Base-by-base conservation (phyloP, 225 moss, liverwort and hornwort species). In the Anthoceros angustus region DNA sequence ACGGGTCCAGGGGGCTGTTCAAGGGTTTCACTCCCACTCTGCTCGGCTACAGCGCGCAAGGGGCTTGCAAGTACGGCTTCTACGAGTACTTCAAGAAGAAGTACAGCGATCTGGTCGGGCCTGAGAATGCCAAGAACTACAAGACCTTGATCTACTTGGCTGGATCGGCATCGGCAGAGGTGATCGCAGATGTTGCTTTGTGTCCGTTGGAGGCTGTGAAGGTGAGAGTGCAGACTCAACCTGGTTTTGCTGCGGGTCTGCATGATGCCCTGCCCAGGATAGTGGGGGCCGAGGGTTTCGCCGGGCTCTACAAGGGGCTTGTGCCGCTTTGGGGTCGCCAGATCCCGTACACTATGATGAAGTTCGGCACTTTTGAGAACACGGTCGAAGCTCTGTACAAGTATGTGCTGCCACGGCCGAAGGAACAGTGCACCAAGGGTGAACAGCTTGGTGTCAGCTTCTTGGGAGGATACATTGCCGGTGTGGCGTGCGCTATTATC, bases 331-430 rank as follows among this genome's bases (percentile, higher is more conserved):
- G 93, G 93, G 93, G 79, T 0, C 71, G 93, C 48, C 93, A 94
- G 65, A 87, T 94, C 4, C 93, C 93, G 5, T 94, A 90, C 78
- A 94, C 93, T 6, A 94, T 94, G 93, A 94, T 94, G 93, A 94
- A 94, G 69, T 94, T 94, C 24, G 74, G 87, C 12, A 90, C 90
- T 5, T 94, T 94, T 24, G 93, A 94, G 73, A 80, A 71, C 72
- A 86, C 87, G 0, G 90, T 94, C 43, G 77, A 84, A 71, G 79
- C 74, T 20, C 45, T 94, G 62, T 94, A 94, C 66, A 77, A 76
- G 65, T 7, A 84, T 39, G 63, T 83, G 7, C 71, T 94, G 67
- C 81, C 90, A 0, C 38, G 64, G 4, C 81, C 84, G 0, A 94
- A 94, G 61, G 5, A 64, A 2, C 82, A 90, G 60, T 80, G 84